Evolutionary conservation across 108 stramenopile species (phyloP).

Genomic region (Thalassiosira profunda): DNA sequence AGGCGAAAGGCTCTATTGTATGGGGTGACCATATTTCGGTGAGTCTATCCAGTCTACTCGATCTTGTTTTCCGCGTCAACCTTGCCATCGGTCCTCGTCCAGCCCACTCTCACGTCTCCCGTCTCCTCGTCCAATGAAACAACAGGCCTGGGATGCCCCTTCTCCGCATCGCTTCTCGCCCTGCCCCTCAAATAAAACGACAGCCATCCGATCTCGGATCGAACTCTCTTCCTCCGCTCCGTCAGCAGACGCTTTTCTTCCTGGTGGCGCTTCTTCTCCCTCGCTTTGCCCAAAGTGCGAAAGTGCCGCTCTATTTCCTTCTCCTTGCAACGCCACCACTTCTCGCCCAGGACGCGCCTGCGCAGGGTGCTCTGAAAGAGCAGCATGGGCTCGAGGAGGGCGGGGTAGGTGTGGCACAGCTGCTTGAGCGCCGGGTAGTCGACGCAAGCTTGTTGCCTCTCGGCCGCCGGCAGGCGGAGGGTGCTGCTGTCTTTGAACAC

Average conservation of each 20-base stretch:
- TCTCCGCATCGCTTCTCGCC: background rate
- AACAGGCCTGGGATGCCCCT: conserved; percentile 3
- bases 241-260: conserved; percentile 4
- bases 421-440: conserved; percentile 5
- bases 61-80: too few species aligned
- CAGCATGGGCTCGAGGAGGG: conserved; percentile 25
- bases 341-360: conserved; percentile 27
- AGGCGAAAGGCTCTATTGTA: too few species aligned
- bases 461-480: background rate
- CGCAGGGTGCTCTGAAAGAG: conserved; percentile 25
- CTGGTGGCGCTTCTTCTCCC: background rate
- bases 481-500: background rate
- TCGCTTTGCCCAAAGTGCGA: background rate
- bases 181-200: conserved; percentile 1
- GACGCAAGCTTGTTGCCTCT: background rate
- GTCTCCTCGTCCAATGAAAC: conserved; percentile 4
- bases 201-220: conserved; percentile 1
- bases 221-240: conserved; percentile 9
- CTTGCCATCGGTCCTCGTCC: background rate
- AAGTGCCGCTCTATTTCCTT: background rate
- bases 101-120: background rate
- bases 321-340: conserved; percentile 21
- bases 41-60: too few species aligned
- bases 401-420: conserved; percentile 7
- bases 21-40: too few species aligned